Base-by-base conservation (phyloP, 495 filamentous ascomycete genomes). In the Neurospora intermedia region DNA sequence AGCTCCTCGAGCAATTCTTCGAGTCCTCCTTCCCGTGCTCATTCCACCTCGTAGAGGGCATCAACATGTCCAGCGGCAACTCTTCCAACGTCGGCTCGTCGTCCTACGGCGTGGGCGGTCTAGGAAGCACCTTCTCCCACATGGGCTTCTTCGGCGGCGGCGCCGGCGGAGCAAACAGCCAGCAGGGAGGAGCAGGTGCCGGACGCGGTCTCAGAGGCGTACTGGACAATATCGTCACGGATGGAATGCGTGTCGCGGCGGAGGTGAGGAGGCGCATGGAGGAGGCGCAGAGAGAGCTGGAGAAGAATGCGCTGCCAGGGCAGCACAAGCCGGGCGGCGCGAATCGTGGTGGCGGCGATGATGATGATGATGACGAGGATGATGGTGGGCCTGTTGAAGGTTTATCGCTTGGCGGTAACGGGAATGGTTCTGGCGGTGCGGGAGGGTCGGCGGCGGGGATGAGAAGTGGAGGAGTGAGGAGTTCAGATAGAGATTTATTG, bases 1-100 rank as follows among this genome's bases (percentile, higher is more conserved):
- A 99, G 77, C 87, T 95, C 4, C 89, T 99, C 15, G 95, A 99
- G 77, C 90, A 93, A 76, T 99, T 99, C 82, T 99, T 99, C 80
- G 96, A 99, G 81, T 90, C 89, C 40, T 87, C 89, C 16, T 89
- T 92, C 74, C 90, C 90, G 0, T 85, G 91, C 35, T 93, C 92
- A 4, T 84, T 89, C 78, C 86, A 87, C 72, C 82, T 88, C 71
- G 77, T 83, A 39, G 84, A 88, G 71, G 85, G 86, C 40, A 80
- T 87, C 11, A 59, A 31, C 46, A 48, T 59, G 59, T 81, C 73
- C 15, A 71, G 77, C 76, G 4, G 42, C 71, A 11, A 78, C 73
- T 18, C 75, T 76, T 5, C 77, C 20, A 59, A 80, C 40, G 82
- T 83, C 45, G 80, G 83, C 11, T 91, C 90, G 66, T 88, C 96